phyloP scores from a whole-genome alignment of 805 yeast genomes.

The Yueomyces sinensis region DNA sequence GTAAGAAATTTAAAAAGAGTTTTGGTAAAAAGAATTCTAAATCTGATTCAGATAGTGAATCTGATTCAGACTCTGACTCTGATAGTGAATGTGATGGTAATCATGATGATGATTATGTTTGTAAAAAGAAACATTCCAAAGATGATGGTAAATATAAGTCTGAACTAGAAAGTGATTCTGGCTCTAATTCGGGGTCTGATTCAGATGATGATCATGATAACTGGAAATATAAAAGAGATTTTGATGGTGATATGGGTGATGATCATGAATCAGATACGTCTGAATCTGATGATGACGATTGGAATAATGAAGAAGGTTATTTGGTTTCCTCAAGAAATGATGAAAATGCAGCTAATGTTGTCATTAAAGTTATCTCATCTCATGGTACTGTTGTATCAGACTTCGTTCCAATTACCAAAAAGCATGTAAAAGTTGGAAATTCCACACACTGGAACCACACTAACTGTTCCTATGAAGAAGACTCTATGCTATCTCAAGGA shows the following conservation, averaged over 20 bases:
- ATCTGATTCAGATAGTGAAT: not conserved
- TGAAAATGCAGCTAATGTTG: not conserved
- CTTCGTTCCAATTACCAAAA: not conserved
- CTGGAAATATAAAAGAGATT: not conserved
- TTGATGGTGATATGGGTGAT: not conserved
- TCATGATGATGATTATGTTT: not conserved
- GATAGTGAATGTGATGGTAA: not conserved
- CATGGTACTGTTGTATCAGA: not conserved
- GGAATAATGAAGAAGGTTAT: not conserved
- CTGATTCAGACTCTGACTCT: not conserved
- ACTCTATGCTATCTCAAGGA: not conserved
- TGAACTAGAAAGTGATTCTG: not conserved
- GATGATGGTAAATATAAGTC: not conserved
- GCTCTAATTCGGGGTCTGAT: not conserved
- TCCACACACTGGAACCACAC: not conserved
- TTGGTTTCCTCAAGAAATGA: not conserved
- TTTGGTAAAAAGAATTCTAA: not conserved
- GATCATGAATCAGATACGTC: not conserved
- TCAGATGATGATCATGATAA: not conserved
- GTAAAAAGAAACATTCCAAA: not conserved
- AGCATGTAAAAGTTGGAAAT: not conserved
- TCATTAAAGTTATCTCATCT: not conserved
- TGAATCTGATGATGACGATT: not conserved
- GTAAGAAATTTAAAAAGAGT: not conserved
- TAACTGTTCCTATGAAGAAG: not conserved